These are phyloP conservation scores for Mortierella sp. DNA, from an alignment of 371 early-diverging fungal genomes.

Conservation along the genomic window DNA sequence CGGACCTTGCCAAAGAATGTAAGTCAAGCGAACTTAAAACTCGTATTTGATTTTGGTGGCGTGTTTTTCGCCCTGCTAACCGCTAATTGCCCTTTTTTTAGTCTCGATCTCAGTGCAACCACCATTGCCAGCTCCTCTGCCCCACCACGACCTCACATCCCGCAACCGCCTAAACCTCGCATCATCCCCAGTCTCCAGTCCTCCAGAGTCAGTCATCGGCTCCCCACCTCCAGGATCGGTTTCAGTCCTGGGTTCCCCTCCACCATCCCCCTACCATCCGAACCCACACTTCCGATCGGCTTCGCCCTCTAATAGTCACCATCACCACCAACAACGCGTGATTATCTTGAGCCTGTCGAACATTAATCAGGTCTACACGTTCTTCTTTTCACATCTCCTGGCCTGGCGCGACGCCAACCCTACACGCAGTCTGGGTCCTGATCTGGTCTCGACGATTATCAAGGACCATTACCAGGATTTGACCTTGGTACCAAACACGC, in stretches of 20 bases:
- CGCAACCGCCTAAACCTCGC: conserved; percentile 51
- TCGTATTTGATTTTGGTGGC: background rate
- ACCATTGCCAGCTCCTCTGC: conserved; percentile 38
- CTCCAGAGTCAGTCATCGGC: conserved; percentile 24
- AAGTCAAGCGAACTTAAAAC: conserved; percentile 14
- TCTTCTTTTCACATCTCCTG: conserved; percentile 51
- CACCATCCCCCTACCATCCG: conserved; percentile 27
- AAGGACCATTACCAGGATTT: conserved; percentile 57
- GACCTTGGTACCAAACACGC: conserved; percentile 51
- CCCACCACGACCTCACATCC: conserved; percentile 44
- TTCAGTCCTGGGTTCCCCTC: conserved; percentile 31
- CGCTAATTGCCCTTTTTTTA: background rate
- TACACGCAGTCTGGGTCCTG: conserved; percentile 51
- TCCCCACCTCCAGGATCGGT: conserved; percentile 31
- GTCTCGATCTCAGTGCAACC: conserved; percentile 35
- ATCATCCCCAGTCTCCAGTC: conserved; percentile 24
- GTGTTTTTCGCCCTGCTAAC: background rate
- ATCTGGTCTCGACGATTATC: conserved; percentile 49
- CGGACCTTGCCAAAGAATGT: conserved; percentile 61
- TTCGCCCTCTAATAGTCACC: conserved; percentile 21
- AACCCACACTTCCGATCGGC: conserved; percentile 16
- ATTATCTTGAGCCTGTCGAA: conserved; percentile 46
- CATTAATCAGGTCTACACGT: conserved; percentile 49
- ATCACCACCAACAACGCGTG: conserved; percentile 17
- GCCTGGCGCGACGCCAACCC: conserved; percentile 55